A percentile compares a stretch with the other conserved stretches of the same genome.
Evolutionary conservation across 75 land plant species (phyloP).

Genomic region (Picea sitchensis): DNA sequence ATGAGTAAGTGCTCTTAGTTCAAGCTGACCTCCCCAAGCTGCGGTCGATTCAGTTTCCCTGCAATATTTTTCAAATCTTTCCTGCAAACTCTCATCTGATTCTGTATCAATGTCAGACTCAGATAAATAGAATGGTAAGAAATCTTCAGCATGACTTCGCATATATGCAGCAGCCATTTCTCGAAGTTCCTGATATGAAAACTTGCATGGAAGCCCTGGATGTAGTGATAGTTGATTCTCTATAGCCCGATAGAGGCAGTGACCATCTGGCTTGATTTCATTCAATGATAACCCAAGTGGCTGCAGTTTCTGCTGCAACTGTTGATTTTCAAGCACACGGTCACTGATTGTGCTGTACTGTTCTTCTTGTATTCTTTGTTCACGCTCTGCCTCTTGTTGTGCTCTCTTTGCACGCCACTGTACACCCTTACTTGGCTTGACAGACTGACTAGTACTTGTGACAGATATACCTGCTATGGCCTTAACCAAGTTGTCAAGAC

Average conservation of each 20-base stretch:
- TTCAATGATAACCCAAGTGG: conserved; percentile 75
- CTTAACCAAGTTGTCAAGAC: conserved; percentile 61
- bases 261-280: conserved; percentile 96
- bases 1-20: conserved; percentile 80
- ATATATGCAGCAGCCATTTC: conserved; percentile 81
- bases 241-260: conserved; percentile 88
- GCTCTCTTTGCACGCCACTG: conserved; percentile 73
- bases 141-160: conserved; percentile 60
- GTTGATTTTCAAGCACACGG: conserved; percentile 62
- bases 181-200: conserved; percentile 65
- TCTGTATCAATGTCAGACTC: conserved; percentile 39
- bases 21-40: conserved; percentile 95
- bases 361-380: conserved; percentile 86
- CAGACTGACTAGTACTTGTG: conserved; percentile 19
- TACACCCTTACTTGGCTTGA: conserved; percentile 60
- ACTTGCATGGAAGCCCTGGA: conserved; percentile 38
- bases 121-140: conserved; percentile 79
- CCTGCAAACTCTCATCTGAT: conserved; percentile 27
- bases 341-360: conserved; percentile 62
- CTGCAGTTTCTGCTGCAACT: conserved; percentile 54
- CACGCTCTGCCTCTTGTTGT: conserved; percentile 86
- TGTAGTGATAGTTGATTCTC: conserved; percentile 75
- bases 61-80: conserved; percentile 77
- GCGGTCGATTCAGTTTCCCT: conserved; percentile 85
- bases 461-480: conserved; percentile 84